phyloP scores from a whole-genome alignment of 257 asterid genomes.

The Solanum arcanum region DNA sequence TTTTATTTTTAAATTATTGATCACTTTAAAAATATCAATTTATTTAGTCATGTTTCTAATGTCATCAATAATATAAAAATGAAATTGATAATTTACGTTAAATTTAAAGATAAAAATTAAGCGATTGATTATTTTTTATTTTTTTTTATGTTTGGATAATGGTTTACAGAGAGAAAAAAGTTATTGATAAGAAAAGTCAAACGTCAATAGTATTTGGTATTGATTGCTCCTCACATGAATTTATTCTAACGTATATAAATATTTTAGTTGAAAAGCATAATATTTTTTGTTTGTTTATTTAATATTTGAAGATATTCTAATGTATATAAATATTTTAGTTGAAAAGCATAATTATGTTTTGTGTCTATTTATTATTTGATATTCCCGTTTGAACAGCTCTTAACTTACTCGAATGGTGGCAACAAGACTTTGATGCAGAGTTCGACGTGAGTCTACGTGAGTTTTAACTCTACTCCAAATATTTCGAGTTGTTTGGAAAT shows the following conservation, averaged over 20 bases:
- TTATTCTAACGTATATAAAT: not conserved
- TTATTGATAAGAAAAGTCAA: not conserved
- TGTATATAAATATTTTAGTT: not conserved
- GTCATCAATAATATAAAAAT: too few relatives aligned
- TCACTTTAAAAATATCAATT: fast-evolving
- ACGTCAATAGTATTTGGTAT: not conserved
- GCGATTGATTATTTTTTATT: too few relatives aligned
- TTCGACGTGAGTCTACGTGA: not conserved
- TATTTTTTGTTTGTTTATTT: not conserved
- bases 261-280: not conserved
- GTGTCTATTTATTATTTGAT: not conserved
- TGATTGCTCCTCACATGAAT: not conserved
- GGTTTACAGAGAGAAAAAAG: too few relatives aligned
- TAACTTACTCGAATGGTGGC: not conserved
- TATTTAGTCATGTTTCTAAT: too few relatives aligned
- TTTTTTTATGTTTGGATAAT: too few relatives aligned
- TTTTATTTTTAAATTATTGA: too few relatives aligned
- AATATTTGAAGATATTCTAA: not conserved
- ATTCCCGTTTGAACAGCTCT: not conserved
- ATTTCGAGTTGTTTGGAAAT: not conserved
- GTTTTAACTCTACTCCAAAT: not conserved
- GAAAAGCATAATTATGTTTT: not conserved
- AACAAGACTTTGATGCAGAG: not conserved
- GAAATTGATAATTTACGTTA: too few relatives aligned
- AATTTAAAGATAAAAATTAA: too few relatives aligned